phyloP scores from a whole-genome alignment of 352 stramenopile species.

The Peronospora belbahrii region DNA sequence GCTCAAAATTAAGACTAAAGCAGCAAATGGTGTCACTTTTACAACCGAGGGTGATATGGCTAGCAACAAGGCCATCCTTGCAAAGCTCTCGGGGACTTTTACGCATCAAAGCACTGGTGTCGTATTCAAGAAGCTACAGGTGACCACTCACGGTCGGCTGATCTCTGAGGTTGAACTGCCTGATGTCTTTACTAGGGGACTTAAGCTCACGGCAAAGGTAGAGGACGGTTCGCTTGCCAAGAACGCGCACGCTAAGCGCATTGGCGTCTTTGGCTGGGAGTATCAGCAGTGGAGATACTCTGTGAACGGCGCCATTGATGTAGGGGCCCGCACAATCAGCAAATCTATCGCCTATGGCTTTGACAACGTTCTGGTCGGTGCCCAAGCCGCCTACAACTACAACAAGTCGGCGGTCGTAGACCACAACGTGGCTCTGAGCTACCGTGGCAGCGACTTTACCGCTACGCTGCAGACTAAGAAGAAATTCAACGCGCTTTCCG shows the following conservation, averaged over 20 bases:
- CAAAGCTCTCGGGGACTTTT: conserved; percentile 73
- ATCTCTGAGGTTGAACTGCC: conserved; percentile 71
- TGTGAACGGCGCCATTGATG: conserved; percentile 50
- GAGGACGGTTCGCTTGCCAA: conserved; percentile 76
- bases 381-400: conserved; percentile 63
- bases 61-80: conserved; percentile 83
- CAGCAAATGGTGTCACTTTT: conserved; percentile 77
- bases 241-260: conserved; percentile 67
- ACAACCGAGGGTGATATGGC: conserved; percentile 81
- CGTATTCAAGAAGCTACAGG: conserved; percentile 84
- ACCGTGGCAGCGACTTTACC: conserved; percentile 67
- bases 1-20: conserved; percentile 88
- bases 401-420: conserved; percentile 80
- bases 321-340: conserved; percentile 46
- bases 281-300: conserved; percentile 61
- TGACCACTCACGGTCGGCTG: conserved; percentile 72
- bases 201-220: conserved; percentile 81
- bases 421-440: conserved; percentile 79
- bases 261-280: conserved; percentile 69
- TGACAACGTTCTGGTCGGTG: conserved; percentile 72
- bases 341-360: conserved; percentile 68
- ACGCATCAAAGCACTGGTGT: conserved; percentile 50
- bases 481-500: conserved; percentile 75
- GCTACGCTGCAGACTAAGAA: conserved; percentile 82
- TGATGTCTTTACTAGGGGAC: conserved; percentile 67